phyloP scores from a whole-genome alignment of 2,329 filamentous ascomycete species.

The Rhinocladiella similis region DNA sequence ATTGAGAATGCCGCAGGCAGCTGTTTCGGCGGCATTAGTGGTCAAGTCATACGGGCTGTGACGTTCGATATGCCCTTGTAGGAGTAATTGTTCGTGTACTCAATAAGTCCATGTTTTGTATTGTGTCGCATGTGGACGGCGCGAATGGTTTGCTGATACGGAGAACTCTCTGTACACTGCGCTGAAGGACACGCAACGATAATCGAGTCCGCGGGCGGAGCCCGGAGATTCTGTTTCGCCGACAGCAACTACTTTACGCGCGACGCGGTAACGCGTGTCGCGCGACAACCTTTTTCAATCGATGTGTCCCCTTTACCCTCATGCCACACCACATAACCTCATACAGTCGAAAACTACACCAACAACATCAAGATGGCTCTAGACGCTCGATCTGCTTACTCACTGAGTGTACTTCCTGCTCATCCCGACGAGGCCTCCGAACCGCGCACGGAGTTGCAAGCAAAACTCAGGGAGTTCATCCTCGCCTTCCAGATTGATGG shows the following conservation, averaged over 20 bases:
- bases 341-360: background rate
- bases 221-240: background rate
- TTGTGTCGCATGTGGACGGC: no score
- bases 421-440: conserved; percentile 67
- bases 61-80: background rate
- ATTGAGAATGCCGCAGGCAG: background rate
- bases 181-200: background rate
- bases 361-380: conserved; percentile 39
- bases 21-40: background rate
- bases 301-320: background rate
- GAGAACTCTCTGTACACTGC: background rate
- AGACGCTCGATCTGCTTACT: conserved; percentile 87
- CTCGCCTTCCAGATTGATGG: conserved; percentile 93
- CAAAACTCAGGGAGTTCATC: conserved; percentile 84
- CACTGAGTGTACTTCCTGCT: conserved; percentile 75
- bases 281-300: background rate
- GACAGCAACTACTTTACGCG: background rate
- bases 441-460: conserved; percentile 70
- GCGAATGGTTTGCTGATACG: background rate
- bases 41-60: background rate
- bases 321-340: background rate
- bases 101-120: no score
- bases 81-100: no score
- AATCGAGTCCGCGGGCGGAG: background rate
- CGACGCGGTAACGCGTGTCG: no score